Evolutionary conservation across 2,329 filamentous ascomycete genomes (phyloP).

Genomic region (Monilinia polystroma): DNA sequence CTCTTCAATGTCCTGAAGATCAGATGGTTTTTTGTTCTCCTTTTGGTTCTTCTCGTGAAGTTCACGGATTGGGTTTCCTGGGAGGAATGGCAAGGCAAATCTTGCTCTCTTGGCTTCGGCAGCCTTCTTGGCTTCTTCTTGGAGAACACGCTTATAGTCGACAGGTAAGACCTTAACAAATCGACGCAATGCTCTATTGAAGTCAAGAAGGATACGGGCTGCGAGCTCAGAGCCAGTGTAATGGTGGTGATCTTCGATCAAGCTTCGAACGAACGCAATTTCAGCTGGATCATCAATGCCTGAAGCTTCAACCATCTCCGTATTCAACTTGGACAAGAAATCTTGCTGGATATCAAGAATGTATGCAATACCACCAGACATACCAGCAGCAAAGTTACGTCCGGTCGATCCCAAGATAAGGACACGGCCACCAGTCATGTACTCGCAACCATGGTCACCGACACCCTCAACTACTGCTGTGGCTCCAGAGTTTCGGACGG

Average conservation of each 20-base stretch:
- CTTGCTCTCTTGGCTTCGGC: conserved; percentile 81
- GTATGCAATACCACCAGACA: conserved; percentile 97
- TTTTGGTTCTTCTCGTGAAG: conserved; percentile 53
- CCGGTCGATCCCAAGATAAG: conserved; percentile 85
- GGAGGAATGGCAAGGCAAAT: conserved; percentile 75
- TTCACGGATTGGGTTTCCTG: conserved; percentile 59
- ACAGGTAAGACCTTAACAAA: conserved; percentile 93
- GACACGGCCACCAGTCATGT: conserved; percentile 96
- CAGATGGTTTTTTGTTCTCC: conserved; percentile 67
- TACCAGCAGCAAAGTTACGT: conserved; percentile 96
- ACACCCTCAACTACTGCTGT: conserved; percentile 95
- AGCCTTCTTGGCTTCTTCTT: conserved; percentile 81
- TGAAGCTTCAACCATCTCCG: conserved; percentile 93
- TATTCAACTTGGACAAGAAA: conserved; percentile 91
- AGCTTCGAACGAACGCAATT: conserved; percentile 83
- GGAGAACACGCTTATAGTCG: conserved; percentile 92
- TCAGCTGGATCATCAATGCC: conserved; percentile 81
- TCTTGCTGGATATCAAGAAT: conserved; percentile 86
- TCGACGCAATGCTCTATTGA: conserved; percentile 82
- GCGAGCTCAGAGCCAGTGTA: conserved; percentile 96
- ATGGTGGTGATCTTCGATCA: conserved; percentile 96
- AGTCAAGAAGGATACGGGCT: conserved; percentile 90
- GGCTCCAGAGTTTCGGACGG: conserved; percentile 92
- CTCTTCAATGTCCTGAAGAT: conserved; percentile 81
- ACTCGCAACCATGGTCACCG: conserved; percentile 95